Evolutionary conservation across 2,329 filamentous ascomycete genomes (phyloP).

Genomic region (Aphanocladium album): DNA sequence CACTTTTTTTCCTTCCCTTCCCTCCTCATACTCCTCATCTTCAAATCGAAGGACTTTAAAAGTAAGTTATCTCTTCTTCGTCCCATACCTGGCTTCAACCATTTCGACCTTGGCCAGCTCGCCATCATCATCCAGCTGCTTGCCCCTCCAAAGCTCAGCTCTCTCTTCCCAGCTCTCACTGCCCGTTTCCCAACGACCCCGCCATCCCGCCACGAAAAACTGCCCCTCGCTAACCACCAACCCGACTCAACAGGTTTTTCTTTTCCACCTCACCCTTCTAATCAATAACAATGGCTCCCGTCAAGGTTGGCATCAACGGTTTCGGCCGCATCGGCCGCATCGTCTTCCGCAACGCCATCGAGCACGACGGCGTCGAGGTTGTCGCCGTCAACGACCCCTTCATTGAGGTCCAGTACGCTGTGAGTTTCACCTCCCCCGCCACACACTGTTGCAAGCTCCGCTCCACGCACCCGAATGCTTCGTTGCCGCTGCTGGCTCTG

Average conservation of each 20-base stretch:
- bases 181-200: conserved; percentile 9
- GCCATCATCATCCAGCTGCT: background rate
- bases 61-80: conserved; percentile 4
- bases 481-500: background rate
- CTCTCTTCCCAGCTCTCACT: background rate
- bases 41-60: background rate
- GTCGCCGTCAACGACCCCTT: conserved; percentile 99
- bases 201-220: conserved; percentile 7
- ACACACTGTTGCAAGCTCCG: background rate
- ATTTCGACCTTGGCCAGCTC: background rate
- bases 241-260: conserved; percentile 7
- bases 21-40: conserved; percentile 5
- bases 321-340: conserved; percentile 99
- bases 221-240: conserved; percentile 12
- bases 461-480: background rate
- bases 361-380: conserved; percentile 84
- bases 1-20: conserved; percentile 5
- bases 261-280: background rate
- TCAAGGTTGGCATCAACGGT: conserved; percentile 96
- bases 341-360: conserved; percentile 95
- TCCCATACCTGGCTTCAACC: background rate
- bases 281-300: conserved; percentile 41
- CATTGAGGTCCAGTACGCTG: conserved; percentile 96
- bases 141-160: background rate
- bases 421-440: conserved; percentile 50